phyloP scores from a whole-genome alignment of 495 filamentous ascomycete species.

The Lophiotrema nucula region DNA sequence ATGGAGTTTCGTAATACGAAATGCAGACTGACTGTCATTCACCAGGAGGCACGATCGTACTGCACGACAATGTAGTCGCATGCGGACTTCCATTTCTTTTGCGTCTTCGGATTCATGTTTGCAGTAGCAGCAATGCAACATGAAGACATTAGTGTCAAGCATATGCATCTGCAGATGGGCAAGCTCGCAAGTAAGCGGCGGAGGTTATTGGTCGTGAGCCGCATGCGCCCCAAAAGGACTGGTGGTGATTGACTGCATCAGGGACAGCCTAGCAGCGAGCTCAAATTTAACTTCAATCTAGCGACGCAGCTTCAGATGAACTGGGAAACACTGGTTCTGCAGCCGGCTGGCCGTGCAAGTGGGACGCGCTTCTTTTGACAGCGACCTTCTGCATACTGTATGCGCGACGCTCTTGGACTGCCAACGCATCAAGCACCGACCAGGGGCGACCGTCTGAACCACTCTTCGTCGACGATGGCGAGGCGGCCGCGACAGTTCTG shows the following conservation, averaged over 20 bases:
- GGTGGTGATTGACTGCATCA: no score
- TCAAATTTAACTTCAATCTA: conserved; percentile 21
- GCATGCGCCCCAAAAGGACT: neutral
- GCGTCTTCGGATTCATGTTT: neutral
- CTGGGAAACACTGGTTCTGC: conserved; percentile 28
- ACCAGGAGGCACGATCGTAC: neutral
- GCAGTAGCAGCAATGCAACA: no score
- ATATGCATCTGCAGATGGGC: conserved; percentile 15
- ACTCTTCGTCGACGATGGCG: conserved; percentile 1
- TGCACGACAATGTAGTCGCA: conserved; percentile 5
- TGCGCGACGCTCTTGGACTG: conserved; percentile 27
- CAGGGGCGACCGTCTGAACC: conserved; percentile 24
- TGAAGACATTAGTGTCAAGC: conserved; percentile 24
- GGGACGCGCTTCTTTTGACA: conserved; percentile 30
- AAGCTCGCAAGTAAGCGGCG: conserved; percentile 5
- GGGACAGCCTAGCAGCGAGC: neutral
- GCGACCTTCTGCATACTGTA: conserved; percentile 27
- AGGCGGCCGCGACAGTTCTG: conserved; percentile 2
- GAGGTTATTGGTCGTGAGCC: conserved; percentile 6
- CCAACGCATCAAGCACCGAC: conserved; percentile 27
- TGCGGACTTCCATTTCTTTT: neutral
- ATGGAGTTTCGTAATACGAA: conserved; percentile 11
- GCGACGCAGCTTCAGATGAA: conserved; percentile 26
- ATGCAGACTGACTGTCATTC: neutral
- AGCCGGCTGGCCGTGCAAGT: conserved; percentile 7